A percentile compares a stretch with the other conserved stretches of the same genome.
Evolutionary conservation across 768 basidiomycete species (phyloP).

Genomic region (Amanita polypyramis): DNA sequence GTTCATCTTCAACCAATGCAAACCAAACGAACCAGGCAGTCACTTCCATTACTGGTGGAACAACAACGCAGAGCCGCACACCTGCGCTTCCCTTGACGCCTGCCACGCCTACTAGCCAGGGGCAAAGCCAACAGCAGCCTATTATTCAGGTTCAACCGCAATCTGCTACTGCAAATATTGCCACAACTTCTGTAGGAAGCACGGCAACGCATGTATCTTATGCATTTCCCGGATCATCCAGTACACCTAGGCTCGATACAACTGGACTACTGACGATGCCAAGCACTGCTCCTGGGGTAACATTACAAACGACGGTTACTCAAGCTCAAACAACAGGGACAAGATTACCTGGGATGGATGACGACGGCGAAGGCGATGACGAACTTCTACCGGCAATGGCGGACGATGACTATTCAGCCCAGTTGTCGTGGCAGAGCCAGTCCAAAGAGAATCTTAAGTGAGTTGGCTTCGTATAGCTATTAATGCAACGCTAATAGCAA

Average conservation of each 20-base stretch:
- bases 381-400: conserved; percentile 79
- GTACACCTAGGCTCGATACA: conserved; percentile 11
- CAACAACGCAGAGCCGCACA: conserved; percentile 6
- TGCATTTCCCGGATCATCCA: background rate
- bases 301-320: conserved; percentile 9
- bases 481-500: background rate
- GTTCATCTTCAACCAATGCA: conserved; percentile 7
- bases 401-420: conserved; percentile 81
- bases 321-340: conserved; percentile 4
- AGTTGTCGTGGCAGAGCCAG: conserved; percentile 76
- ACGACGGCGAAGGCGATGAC: conserved; percentile 69
- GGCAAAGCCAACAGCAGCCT: conserved; percentile 1
- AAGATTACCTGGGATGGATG: conserved; percentile 22
- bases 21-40: background rate
- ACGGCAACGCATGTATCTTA: background rate
- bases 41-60: background rate
- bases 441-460: conserved; percentile 84
- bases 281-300: conserved; percentile 9
- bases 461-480: conserved; percentile 3
- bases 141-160: background rate
- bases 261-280: conserved; percentile 15
- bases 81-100: background rate
- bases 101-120: conserved; percentile 1
- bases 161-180: conserved; percentile 4
- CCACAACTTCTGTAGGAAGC: background rate